Evolutionary conservation across 2,329 filamentous ascomycete genomes (phyloP).

Genomic region (Tolypocladium cylindrosporum): DNA sequence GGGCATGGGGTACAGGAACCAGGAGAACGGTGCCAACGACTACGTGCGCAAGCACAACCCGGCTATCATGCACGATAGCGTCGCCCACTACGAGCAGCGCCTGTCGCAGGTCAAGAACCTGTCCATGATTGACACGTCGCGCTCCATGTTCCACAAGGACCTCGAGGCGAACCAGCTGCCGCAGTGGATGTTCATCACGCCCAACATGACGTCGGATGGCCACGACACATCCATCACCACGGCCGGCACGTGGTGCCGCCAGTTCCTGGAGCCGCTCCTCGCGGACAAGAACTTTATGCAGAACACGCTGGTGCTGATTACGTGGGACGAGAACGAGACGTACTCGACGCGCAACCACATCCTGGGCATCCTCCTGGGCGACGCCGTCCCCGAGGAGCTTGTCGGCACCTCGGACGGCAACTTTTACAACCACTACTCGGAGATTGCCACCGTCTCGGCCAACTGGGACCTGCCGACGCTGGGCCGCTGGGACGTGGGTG

Average conservation of each 20-base stretch:
- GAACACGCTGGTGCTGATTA: conserved; percentile 65
- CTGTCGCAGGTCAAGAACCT: conserved; percentile 66
- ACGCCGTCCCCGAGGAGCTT: conserved; percentile 55
- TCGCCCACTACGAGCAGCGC: conserved; percentile 48
- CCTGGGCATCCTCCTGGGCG: conserved; percentile 62
- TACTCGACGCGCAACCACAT: conserved; percentile 60
- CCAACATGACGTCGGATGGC: conserved; percentile 67
- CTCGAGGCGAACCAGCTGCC: conserved; percentile 53
- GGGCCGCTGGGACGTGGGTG: conserved; percentile 62
- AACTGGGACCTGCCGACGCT: conserved; percentile 64
- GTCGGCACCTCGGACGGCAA: conserved; percentile 57
- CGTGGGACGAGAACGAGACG: conserved; percentile 69
- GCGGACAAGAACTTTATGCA: conserved; percentile 61
- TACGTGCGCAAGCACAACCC: conserved; percentile 81
- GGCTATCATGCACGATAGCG: conserved; percentile 54
- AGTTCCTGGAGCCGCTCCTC: conserved; percentile 62
- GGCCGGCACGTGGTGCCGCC: conserved; percentile 57
- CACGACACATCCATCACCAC: conserved; percentile 64
- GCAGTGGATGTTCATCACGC: conserved; percentile 63
- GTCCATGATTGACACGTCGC: conserved; percentile 28
- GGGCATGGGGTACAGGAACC: conserved; percentile 54
- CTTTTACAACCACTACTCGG: conserved; percentile 67
- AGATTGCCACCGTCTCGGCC: conserved; percentile 54
- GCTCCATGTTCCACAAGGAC: conserved; percentile 54
- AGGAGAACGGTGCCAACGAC: conserved; percentile 55